Conservation (phyloP, 2,329 filamentous ascomycete species). For the Penicillium carneum region DNA sequence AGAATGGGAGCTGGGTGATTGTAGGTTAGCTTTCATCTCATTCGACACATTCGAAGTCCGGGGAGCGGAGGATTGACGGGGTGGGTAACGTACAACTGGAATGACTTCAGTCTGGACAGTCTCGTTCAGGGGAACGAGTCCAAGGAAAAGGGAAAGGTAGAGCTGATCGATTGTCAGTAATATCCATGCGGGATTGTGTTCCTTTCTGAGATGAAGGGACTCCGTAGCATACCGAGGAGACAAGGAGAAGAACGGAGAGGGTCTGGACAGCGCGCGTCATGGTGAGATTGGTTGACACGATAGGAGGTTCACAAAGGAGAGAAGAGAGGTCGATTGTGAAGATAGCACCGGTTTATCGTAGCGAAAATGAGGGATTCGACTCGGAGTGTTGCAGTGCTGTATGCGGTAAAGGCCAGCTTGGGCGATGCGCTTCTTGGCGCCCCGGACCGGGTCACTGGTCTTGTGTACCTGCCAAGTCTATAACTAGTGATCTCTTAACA, state of each 20-base stretch:
- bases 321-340: slow-evolving; percentile 13
- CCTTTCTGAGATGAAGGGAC: neutral
- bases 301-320: slow-evolving; percentile 20
- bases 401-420: slow-evolving; percentile 22
- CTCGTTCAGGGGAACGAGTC: slow-evolving; percentile 79
- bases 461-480: slow-evolving; percentile 1
- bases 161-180: slow-evolving; percentile 63
- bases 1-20: slow-evolving; percentile 80
- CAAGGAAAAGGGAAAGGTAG: slow-evolving; percentile 85
- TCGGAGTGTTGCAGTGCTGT: slow-evolving; percentile 12
- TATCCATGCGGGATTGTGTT: neutral
- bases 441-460: slow-evolving; percentile 20
- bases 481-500: neutral
- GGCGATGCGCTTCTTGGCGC: slow-evolving; percentile 23
- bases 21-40: neutral
- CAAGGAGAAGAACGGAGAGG: slow-evolving; percentile 83
- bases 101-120: slow-evolving; percentile 84
- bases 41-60: slow-evolving; percentile 11
- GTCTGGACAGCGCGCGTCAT: slow-evolving; percentile 97
- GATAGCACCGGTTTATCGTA: slow-evolving; percentile 7
- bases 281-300: slow-evolving; percentile 45
- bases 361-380: slow-evolving; percentile 31
- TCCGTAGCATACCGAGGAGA: slow-evolving; percentile 75
- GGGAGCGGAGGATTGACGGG: slow-evolving; percentile 3
- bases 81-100: slow-evolving; percentile 73